phyloP scores from a whole-genome alignment of 2,329 filamentous ascomycete species.

The Pseudocercospora fuligena region DNA sequence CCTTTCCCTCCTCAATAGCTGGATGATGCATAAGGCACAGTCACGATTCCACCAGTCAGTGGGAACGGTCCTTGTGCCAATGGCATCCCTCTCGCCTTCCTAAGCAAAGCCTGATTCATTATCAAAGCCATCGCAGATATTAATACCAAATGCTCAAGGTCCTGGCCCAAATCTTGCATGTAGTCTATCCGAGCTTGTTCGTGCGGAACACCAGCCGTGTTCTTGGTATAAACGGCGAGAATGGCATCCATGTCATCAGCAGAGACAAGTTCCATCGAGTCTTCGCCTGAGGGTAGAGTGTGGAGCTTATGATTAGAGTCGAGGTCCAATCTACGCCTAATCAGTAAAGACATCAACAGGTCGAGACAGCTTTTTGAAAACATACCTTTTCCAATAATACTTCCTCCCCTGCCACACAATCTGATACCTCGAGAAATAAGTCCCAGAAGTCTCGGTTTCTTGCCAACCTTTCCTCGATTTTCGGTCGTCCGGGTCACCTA shows the following conservation, averaged over 20 bases:
- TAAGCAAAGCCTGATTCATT: background rate
- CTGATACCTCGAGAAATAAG: background rate
- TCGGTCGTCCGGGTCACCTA: background rate
- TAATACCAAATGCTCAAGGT: background rate
- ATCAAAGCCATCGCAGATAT: background rate
- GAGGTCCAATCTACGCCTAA: background rate
- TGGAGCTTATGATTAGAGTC: background rate
- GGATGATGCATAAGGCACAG: background rate
- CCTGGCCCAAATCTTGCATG: constrained; percentile 1
- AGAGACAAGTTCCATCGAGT: background rate
- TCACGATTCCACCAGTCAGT: background rate
- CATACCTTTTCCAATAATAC: background rate
- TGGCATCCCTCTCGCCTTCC: background rate
- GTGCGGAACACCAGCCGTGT: background rate
- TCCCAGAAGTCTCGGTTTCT: background rate
- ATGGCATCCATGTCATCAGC: background rate
- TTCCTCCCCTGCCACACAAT: background rate
- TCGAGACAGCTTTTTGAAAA: background rate
- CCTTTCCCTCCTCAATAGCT: background rate
- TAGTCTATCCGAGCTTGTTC: background rate
- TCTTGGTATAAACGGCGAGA: background rate
- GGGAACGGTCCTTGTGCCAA: background rate
- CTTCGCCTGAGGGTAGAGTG: background rate
- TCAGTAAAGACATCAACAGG: background rate
- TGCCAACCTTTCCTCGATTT: background rate